Evolutionary conservation across 1,284 basidiomycete genomes (phyloP).

Genomic region (Xerocomus amazonicus): DNA sequence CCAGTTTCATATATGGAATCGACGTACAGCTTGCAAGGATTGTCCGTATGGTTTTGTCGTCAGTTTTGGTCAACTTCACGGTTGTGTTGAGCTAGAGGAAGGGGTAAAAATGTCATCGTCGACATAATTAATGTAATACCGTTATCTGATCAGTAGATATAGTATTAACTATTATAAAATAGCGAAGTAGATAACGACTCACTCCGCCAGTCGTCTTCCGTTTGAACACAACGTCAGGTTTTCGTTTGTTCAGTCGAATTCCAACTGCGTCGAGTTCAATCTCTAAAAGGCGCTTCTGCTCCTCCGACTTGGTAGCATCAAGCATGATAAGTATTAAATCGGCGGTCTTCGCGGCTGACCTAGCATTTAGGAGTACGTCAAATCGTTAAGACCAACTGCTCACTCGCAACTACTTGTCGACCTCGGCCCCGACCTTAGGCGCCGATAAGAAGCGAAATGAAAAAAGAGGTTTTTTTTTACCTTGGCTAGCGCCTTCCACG

Average conservation of each 20-base stretch:
- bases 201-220: slow-evolving; percentile 90
- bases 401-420: slow-evolving; percentile 89
- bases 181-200: slow-evolving; percentile 30
- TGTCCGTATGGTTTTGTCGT: slow-evolving; percentile 91
- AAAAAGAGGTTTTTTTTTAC: slow-evolving; percentile 26
- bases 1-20: background rate
- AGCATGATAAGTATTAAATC: slow-evolving; percentile 95
- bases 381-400: slow-evolving; percentile 17
- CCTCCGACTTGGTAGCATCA: slow-evolving; percentile 94
- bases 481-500: slow-evolving; percentile 93
- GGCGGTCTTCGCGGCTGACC: slow-evolving; percentile 84
- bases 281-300: slow-evolving; percentile 86
- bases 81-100: slow-evolving; percentile 73
- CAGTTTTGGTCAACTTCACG: slow-evolving; percentile 91
- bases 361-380: slow-evolving; percentile 1
- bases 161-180: background rate
- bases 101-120: background rate
- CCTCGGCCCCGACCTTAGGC: slow-evolving; percentile 80
- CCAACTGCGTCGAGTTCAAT: slow-evolving; percentile 95
- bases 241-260: slow-evolving; percentile 86
- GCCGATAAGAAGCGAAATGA: background rate
- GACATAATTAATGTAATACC: slow-evolving; percentile 13
- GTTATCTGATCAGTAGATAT: slow-evolving; percentile 22
- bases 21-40: slow-evolving; percentile 81
- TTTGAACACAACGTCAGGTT: slow-evolving; percentile 86